Evolutionary conservation across 139 green algal species (phyloP).

Genomic region (Nannochloris sp.): DNA sequence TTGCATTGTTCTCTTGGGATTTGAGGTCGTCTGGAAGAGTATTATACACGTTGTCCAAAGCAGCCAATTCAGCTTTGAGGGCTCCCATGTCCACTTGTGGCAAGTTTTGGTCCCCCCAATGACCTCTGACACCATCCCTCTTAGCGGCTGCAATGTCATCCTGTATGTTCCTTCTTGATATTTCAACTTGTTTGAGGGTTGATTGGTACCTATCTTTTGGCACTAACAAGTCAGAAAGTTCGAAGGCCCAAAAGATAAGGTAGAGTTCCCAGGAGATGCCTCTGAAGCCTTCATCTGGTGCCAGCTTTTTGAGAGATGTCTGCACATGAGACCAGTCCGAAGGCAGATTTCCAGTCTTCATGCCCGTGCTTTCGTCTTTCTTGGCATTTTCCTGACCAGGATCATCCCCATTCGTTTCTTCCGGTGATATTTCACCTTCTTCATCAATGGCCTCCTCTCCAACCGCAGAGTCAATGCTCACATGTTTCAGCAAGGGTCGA

Average conservation of each 20-base stretch:
- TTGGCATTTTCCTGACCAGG: background rate
- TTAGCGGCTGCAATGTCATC: slow-evolving; percentile 7
- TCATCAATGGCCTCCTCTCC: background rate
- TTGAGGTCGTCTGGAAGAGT: slow-evolving; percentile 37
- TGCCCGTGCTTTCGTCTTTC: slow-evolving; percentile 5
- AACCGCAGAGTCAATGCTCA: background rate
- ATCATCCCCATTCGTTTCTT: background rate
- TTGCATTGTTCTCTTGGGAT: slow-evolving; percentile 31
- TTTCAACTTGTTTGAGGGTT: slow-evolving; percentile 23
- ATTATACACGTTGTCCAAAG: background rate
- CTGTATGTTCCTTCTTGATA: slow-evolving; percentile 2
- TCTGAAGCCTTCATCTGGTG: slow-evolving; percentile 21
- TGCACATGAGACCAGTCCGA: slow-evolving; percentile 18
- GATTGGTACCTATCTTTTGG: slow-evolving; percentile 28
- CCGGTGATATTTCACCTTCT: slow-evolving; percentile 12
- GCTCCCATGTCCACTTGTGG: background rate
- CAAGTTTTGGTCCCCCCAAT: background rate
- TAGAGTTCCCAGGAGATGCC: slow-evolving; percentile 53
- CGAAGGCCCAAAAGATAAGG: slow-evolving; percentile 61
- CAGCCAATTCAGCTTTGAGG: background rate
- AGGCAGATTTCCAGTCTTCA: slow-evolving; percentile 2
- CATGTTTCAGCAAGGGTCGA: slow-evolving; percentile 39
- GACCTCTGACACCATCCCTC: background rate
- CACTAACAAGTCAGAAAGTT: slow-evolving; percentile 59
- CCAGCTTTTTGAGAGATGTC: slow-evolving; percentile 14